phyloP scores from a whole-genome alignment of 208 protist genomes.

The Sergeia podlipaevii region DNA sequence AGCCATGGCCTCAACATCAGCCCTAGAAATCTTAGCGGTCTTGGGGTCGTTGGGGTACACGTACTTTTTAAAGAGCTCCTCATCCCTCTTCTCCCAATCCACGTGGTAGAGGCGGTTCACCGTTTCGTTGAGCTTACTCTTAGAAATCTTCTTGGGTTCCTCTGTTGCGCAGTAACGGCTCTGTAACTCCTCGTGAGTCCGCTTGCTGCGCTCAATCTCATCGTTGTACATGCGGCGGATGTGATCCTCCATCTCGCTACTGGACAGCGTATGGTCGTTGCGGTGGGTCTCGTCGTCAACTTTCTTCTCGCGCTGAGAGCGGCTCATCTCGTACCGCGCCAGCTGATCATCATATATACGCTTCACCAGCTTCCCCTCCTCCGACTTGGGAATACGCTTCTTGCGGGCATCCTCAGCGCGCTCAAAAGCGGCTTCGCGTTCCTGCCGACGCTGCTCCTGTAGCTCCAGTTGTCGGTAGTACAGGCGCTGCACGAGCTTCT shows the following conservation, averaged over 20 bases:
- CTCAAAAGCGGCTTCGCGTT: slow-evolving; percentile 45
- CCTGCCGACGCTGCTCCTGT: slow-evolving; percentile 52
- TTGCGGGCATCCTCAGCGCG: slow-evolving; percentile 23
- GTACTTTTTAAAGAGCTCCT: slow-evolving; percentile 85
- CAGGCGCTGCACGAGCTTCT: slow-evolving; percentile 69
- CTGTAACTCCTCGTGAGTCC: slow-evolving; percentile 42
- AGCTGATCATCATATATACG: slow-evolving; percentile 85
- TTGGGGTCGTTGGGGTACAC: slow-evolving; percentile 83
- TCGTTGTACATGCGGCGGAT: slow-evolving; percentile 82
- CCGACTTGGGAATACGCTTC: slow-evolving; percentile 43
- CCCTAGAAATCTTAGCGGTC: slow-evolving; percentile 45
- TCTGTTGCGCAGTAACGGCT: slow-evolving; percentile 44
- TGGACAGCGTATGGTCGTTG: slow-evolving; percentile 59
- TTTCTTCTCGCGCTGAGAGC: slow-evolving; percentile 52
- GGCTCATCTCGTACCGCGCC: slow-evolving; percentile 50
- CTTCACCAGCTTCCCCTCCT: slow-evolving; percentile 48
- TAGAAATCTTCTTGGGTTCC: slow-evolving; percentile 64
- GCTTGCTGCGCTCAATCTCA: slow-evolving; percentile 47
- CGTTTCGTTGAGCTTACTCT: slow-evolving; percentile 57
- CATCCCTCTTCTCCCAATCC: slow-evolving; percentile 74
- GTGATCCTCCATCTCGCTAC: slow-evolving; percentile 67
- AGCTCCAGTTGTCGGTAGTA: slow-evolving; percentile 80
- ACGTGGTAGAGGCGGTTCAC: slow-evolving; percentile 70
- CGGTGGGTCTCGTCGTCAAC: slow-evolving; percentile 50
- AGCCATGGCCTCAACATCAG: slow-evolving; percentile 61